A percentile compares a stretch with the other conserved stretches of the same genome.
Conservation (phyloP, 306 rosid species). For the Dryas alaskensis region DNA sequence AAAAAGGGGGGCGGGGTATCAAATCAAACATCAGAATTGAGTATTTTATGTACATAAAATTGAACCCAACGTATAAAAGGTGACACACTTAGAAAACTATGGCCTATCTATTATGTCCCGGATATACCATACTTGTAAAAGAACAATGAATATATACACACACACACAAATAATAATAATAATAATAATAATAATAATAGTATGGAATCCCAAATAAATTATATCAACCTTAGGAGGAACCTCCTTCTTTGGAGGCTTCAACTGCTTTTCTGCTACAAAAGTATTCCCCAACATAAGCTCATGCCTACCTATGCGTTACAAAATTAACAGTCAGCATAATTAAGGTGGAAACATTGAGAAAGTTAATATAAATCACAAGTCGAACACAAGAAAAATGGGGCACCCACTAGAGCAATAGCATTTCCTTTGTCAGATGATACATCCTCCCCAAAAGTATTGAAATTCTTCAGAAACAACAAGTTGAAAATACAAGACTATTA, state of each 20-base stretch:
- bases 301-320: conserved; percentile 60
- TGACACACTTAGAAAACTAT: too few species aligned
- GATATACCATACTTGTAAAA: neutral
- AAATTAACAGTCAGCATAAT: conserved; percentile 8
- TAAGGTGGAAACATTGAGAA: neutral
- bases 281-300: conserved; percentile 82
- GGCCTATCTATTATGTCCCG: neutral
- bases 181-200: neutral
- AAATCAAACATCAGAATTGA: too few species aligned
- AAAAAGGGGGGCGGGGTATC: too few species aligned
- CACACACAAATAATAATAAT: neutral
- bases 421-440: neutral
- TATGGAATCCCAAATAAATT: conserved; percentile 4
- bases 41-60: too few species aligned
- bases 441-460: neutral
- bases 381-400: neutral
- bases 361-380: neutral
- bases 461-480: neutral
- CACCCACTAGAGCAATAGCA: neutral
- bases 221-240: conserved; percentile 67
- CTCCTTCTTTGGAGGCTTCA: conserved; percentile 74
- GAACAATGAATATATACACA: neutral
- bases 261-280: conserved; percentile 46
- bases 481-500: neutral
- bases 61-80: too few species aligned